Evolutionary conservation across 2,329 filamentous ascomycete genomes (phyloP).

Genomic region (Xylaria sp.): DNA sequence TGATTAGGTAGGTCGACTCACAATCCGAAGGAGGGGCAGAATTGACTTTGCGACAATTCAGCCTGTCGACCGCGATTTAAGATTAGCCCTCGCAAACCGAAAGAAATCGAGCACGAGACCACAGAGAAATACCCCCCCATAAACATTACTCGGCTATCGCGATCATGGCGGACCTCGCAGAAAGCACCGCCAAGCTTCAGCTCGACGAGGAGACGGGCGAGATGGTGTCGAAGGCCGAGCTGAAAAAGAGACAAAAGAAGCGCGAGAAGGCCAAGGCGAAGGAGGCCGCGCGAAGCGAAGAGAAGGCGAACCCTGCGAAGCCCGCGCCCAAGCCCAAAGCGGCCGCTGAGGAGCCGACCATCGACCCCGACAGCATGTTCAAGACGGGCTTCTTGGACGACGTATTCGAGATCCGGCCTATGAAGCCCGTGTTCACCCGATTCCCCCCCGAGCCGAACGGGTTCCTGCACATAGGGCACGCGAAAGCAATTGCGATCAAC

Average conservation of each 20-base stretch:
- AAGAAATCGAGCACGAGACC: not conserved
- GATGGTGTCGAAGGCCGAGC: slow-evolving; percentile 65
- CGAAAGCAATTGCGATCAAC: slow-evolving; percentile 94
- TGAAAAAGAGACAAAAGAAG: slow-evolving; percentile 64
- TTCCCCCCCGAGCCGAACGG: slow-evolving; percentile 92
- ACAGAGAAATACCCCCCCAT: not conserved
- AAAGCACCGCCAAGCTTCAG: slow-evolving; percentile 59
- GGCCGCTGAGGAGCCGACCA: slow-evolving; percentile 48
- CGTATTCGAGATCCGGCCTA: slow-evolving; percentile 70
- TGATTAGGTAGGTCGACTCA: too few relatives aligned
- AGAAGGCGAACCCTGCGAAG: slow-evolving; percentile 34
- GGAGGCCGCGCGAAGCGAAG: slow-evolving; percentile 30
- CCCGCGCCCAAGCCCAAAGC: slow-evolving; percentile 46
- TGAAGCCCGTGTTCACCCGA: slow-evolving; percentile 66
- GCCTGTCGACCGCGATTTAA: not conserved
- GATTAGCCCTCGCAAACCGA: not conserved
- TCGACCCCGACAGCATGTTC: slow-evolving; percentile 72
- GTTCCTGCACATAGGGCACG: slow-evolving; percentile 90
- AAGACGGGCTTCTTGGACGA: slow-evolving; percentile 75
- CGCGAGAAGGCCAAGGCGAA: slow-evolving; percentile 54
- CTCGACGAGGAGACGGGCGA: slow-evolving; percentile 67
- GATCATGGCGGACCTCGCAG: slow-evolving; percentile 45
- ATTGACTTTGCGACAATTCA: not conserved
- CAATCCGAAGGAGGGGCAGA: slow-evolving; percentile 21
- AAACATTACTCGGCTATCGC: not conserved